These are phyloP conservation scores for Lipomyces orientalis DNA, from an alignment of 805 yeast species.

Conservation along the genomic window DNA sequence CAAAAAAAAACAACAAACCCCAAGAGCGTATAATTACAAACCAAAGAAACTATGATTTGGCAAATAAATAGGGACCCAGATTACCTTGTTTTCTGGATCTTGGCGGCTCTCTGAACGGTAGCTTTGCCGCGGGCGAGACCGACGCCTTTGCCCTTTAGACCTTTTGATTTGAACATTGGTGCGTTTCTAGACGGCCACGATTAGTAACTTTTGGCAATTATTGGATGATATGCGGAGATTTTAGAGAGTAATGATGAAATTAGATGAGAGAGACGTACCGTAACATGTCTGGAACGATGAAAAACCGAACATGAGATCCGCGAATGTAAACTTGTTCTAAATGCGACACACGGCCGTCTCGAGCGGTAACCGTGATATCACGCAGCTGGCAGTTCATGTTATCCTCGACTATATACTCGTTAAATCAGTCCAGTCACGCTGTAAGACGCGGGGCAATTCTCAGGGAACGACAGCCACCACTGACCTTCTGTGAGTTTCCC, in stretches of 20 bases:
- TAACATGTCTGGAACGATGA: constrained; percentile 86
- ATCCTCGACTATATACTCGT: constrained; percentile 61
- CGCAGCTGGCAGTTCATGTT: constrained; percentile 89
- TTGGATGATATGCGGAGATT: not conserved
- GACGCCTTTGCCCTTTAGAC: constrained; percentile 37
- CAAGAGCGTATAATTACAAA: not conserved
- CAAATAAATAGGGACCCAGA: not conserved
- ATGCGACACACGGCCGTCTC: constrained; percentile 75
- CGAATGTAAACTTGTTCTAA: constrained; percentile 87
- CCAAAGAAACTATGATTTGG: not conserved
- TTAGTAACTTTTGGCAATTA: not conserved
- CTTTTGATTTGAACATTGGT: constrained; percentile 71
- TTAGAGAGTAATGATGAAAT: not conserved
- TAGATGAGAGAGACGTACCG: constrained; percentile 42
- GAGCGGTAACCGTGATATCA: constrained; percentile 79
- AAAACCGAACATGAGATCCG: constrained; percentile 86
- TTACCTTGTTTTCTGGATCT: constrained; percentile 29
- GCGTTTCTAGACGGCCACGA: constrained; percentile 61
- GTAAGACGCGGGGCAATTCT: not conserved
- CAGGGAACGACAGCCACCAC: not conserved
- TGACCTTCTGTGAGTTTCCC: constrained; percentile 79
- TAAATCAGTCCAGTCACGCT: not conserved
- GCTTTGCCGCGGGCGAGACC: constrained; percentile 40
- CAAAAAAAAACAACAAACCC: not conserved
- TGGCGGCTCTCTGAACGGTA: constrained; percentile 38